Evolutionary conservation across 169 alveolate genomes (phyloP).

Genomic region (Plasmodium relictum): DNA sequence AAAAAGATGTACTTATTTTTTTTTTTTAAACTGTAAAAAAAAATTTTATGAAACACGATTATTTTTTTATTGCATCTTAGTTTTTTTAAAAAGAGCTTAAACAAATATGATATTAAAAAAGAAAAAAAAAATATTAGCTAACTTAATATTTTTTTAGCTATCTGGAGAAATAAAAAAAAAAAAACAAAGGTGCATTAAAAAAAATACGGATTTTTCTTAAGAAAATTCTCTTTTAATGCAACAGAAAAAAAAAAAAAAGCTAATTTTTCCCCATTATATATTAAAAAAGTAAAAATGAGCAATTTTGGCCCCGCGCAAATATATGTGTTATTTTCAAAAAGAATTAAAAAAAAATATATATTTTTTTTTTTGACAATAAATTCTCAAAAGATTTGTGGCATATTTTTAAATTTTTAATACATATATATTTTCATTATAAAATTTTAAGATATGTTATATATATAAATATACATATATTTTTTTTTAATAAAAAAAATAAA

Average conservation of each 20-base stretch:
- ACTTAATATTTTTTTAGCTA: neutral
- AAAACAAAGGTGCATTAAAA: neutral
- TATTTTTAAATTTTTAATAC: too few species aligned
- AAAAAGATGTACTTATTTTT: too few species aligned
- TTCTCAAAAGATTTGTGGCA: too few species aligned
- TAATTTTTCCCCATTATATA: neutral
- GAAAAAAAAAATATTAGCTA: conserved; percentile 1
- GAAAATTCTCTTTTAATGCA: neutral
- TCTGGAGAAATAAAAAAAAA: neutral
- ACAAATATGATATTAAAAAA: too few species aligned
- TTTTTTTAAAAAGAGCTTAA: too few species aligned
- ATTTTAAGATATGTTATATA: neutral
- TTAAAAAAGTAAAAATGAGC: too few species aligned
- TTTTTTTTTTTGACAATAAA: too few species aligned
- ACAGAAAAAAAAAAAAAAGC: neutral
- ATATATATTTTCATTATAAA: too few species aligned
- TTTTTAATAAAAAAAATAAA: neutral
- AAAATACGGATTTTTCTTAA: neutral
- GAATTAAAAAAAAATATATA: too few species aligned
- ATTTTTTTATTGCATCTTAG: too few species aligned
- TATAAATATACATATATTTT: conserved; percentile 22
- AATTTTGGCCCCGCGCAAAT: neutral
- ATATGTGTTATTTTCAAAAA: too few species aligned
- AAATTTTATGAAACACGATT: neutral
- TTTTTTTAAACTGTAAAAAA: neutral